Evolutionary conservation across 768 basidiomycete genomes (phyloP).

Genomic region (Russula sp.): DNA sequence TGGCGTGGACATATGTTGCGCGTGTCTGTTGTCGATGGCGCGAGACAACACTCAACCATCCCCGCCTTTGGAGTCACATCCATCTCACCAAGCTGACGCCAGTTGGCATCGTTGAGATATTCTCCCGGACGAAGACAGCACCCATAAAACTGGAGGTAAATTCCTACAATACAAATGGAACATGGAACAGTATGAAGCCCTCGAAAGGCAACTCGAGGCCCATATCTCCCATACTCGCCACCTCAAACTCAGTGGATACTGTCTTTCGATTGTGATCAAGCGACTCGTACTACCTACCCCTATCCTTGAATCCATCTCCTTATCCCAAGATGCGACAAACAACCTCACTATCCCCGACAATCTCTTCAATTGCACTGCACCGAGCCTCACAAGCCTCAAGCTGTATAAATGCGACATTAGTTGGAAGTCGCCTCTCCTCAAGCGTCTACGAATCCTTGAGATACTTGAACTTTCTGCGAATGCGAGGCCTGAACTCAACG

Average conservation of each 20-base stretch:
- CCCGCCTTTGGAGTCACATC: conserved; percentile 20
- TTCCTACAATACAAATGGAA: no score
- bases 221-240: conserved; percentile 12
- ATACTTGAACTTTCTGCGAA: neutral
- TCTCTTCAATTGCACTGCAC: neutral
- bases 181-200: neutral
- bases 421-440: conserved; percentile 16
- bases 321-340: no score
- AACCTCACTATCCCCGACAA: neutral
- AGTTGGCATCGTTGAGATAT: conserved; percentile 1
- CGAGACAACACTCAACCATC: conserved; percentile 16
- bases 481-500: neutral
- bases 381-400: neutral
- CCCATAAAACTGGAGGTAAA: conserved; percentile 12
- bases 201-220: neutral
- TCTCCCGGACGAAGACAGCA: conserved; percentile 7
- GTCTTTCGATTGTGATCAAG: neutral
- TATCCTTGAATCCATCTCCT: neutral
- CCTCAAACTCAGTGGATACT: neutral
- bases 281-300: conserved; percentile 1
- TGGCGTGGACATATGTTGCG: conserved; percentile 12
- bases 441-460: conserved; percentile 8
- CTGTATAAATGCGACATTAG: neutral
- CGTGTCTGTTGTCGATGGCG: conserved; percentile 27
- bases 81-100: neutral